Evolutionary conservation across 306 rosid genomes (phyloP), one percentile per base, ranked within the genome.

Genomic region (Corylus americana): DNA sequence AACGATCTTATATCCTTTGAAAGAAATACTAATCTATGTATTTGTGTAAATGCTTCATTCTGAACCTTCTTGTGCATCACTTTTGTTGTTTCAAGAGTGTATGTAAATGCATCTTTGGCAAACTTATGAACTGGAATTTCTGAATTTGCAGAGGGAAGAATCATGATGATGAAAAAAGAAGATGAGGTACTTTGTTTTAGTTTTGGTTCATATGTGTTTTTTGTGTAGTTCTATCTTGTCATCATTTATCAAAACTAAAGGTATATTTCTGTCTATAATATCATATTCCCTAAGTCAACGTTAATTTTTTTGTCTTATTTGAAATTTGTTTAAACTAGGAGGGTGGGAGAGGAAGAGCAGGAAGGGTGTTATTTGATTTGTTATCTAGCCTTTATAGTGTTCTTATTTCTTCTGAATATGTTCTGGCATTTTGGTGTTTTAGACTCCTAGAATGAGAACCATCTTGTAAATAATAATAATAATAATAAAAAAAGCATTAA

Each of bases 121-220:
- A 53, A 61, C 35, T 6, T 49, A 35, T 31, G 55, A 31, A 69
- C 49, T 71, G 37, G 29, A 62, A 22, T 76, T 74, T 76, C 53
- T 84, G 29, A 18, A 8, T 75, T 75, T 80, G 74, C 47, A 84
- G 87, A 81, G 55, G 69, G 79, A n/a, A 80, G 63, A 80, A 58
- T 61, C 80, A 49, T 13, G 77, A 70, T 61, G 53, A 77, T 58
- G 73, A 76, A 58, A 59, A 55, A 67, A 69, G 74, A 77, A 44
- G 2, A 20, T 8, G 63, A 84, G 87, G 87, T 84, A 73, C 27
- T 42, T 66, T 47, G 12, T 83, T 54, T 54, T 67, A 11, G 29
- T 67, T 2, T 20, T 62, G 31, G 57, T 81, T 50, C 44, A 17
- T 29, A 35, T 39, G 20, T 73, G 18, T 27, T 7, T 7, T 55